Evolutionary conservation across 805 yeast species (phyloP), one percentile per base, ranked within the genome.

Genomic region (Debaryomyces castellii): DNA sequence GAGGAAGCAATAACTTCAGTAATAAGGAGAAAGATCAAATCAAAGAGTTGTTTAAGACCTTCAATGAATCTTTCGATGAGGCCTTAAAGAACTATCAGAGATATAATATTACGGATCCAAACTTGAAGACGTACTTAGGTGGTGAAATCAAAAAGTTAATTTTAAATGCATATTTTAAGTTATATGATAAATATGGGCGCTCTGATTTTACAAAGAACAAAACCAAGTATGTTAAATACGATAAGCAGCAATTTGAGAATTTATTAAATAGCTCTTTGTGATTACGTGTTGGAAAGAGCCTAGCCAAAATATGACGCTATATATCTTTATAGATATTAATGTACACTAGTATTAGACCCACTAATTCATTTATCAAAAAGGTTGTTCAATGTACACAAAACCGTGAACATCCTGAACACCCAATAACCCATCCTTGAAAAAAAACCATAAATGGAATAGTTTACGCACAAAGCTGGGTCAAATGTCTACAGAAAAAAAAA

Each of bases 61-160:
- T 92, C 69, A 92, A 91, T 61, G 80, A 80, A 23, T 85, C 84
- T 37, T 87, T 94, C 60, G 98, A 94, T 44, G 87, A 81, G 27
- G 79, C 91, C 27, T 77, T 85, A 20, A 76, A 75, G 24, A 81
- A 77, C 46, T 87, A 87, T 59, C 83, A 81, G 55, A 74, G 75
- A 40, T 85, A 81, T 60, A 79, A 78, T 46, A 75, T 89, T 39
- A 78, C 83, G 7, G 95, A 89, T 59, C 74, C 80, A 4, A 76
- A 76, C 34, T 73, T 92, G 62, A 82, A 82, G 49, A 74, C 77
- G 47, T 78, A 76, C 45, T 67, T 94, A 53, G 75, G 81, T 12
- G 79, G 80, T 44, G 97, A 92, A 56, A 85, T 86, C 57, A 83
- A 83, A 28, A 72, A 71, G 51, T 81, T 89, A 53, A 83, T 94